These are phyloP conservation scores for Podospora pseudocomata DNA, from an alignment of 495 filamentous ascomycete genomes.

Conservation along the genomic window DNA sequence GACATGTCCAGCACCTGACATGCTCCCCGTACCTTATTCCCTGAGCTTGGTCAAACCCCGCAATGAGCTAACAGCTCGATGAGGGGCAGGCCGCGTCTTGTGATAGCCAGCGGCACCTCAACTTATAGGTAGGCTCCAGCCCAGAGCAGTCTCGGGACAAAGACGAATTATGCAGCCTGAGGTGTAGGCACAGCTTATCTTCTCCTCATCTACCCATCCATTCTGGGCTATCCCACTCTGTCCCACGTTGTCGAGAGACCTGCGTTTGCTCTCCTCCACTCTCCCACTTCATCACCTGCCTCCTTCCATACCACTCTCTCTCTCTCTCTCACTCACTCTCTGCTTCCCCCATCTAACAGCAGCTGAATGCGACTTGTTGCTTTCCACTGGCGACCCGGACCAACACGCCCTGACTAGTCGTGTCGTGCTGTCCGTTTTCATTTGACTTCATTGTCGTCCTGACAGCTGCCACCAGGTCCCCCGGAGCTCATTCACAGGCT, in stretches of 20 bases:
- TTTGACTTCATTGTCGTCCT: conserved; percentile 2
- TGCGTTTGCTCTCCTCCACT: background rate
- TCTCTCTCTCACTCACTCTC: background rate
- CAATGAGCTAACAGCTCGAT: background rate
- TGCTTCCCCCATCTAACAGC: background rate
- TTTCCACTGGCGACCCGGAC: conserved; percentile 2
- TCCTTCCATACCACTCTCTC: no score
- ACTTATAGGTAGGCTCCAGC: background rate
- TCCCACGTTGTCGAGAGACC: background rate
- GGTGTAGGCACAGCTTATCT: conserved; percentile 11
- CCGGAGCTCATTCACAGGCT: conserved; percentile 23
- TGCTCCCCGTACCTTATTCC: background rate
- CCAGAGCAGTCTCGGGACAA: conserved; percentile 6
- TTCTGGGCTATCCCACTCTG: background rate
- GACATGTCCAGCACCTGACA: background rate
- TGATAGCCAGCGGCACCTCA: background rate
- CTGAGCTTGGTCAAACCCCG: conserved; percentile 3
- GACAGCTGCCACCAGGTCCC: conserved; percentile 16
- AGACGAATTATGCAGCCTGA: conserved; percentile 6
- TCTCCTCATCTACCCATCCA: background rate
- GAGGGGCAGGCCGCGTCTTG: conserved; percentile 2
- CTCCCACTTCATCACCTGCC: conserved; percentile 2
- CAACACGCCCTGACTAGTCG: conserved; percentile 3
- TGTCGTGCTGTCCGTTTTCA: conserved; percentile 1
- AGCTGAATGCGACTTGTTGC: background rate